Evolutionary conservation across 148 eudicot species (phyloP), one percentile per base, ranked within the genome.

Genomic region (Rhododendron henanense): DNA sequence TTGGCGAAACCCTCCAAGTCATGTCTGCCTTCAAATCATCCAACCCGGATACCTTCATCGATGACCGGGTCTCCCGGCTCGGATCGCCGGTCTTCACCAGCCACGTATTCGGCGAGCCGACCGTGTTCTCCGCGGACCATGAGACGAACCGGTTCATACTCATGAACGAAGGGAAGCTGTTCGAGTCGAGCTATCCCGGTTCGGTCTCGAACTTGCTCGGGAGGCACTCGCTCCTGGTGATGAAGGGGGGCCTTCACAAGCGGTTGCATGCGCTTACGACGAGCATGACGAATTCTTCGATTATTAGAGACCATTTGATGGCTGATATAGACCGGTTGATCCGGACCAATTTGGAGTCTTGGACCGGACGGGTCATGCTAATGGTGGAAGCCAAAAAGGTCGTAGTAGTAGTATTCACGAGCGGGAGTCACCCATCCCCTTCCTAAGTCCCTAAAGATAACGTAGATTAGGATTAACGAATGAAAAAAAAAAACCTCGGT

Each of bases 311-410:
- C 61, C 94, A 90, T 89, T 87, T 97, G 86, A 63, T 97, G 87
- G 83, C 83, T 9, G 94, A 94, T 85, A 92, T 97, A 31, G 98
- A 97, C 86, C 94, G 98, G 10, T 84, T 94, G 86, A 89, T 97
- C 51, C 90, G 94, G 55, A 86, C 87, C 80, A 90, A 91, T 59
- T 86, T 95, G 91, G 92, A 87, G 5, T 78, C 91, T 33, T 97
- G 98, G 99, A 76, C 92, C 71, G 89, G 88, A 51, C 90, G 88
- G 85, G 90, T 95, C 39, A 83, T 94, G 35, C 98, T 97, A 87
- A 92, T 95, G 98, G 99, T 94, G 41, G 96, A 97, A 86, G 94
- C 99, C 73, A 96, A 96, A 59, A 96, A 95, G 99, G 99, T 48
- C 10, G 10, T 10, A 47, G 10, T 7, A 47, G 50, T 7, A 47